phyloP scores from a whole-genome alignment of 805 yeast genomes.

The Zygotorulaspora chibaensis region DNA sequence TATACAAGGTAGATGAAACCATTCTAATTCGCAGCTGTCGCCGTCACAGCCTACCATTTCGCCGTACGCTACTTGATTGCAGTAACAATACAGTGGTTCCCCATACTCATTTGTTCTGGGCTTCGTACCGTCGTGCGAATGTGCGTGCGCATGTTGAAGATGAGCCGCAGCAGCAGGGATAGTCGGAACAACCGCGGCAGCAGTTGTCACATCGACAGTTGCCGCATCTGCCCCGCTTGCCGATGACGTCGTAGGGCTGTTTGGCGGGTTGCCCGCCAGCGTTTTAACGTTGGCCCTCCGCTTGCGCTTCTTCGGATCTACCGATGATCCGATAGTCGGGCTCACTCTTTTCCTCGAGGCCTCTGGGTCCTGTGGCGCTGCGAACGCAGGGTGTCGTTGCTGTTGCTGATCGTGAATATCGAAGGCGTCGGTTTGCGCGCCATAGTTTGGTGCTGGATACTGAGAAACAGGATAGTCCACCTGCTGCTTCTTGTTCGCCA shows the following conservation, averaged over 20 bases:
- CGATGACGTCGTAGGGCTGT: conserved; percentile 8
- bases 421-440: conserved; percentile 17
- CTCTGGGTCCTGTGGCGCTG: conserved; percentile 6
- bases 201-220: conserved; percentile 4
- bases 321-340: conserved; percentile 22
- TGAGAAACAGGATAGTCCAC: conserved; percentile 14
- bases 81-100: conserved; percentile 91
- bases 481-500: conserved; percentile 54
- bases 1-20: conserved; percentile 94
- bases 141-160: neutral
- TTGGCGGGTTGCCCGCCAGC: conserved; percentile 1
- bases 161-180: conserved; percentile 11
- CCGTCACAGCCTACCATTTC: conserved; percentile 99
- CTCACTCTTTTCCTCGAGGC: conserved; percentile 18
- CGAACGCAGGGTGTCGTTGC: conserved; percentile 1
- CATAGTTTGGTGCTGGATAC: neutral
- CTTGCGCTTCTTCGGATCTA: conserved; percentile 24
- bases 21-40: conserved; percentile 81
- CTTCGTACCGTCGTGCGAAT: conserved; percentile 5
- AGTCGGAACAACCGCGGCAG: conserved; percentile 7
- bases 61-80: conserved; percentile 95
- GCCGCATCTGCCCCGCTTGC: conserved; percentile 1
- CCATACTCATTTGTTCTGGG: conserved; percentile 35
- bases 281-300: conserved; percentile 13
- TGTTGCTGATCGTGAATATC: conserved; percentile 11